Evolutionary conservation across 2,329 filamentous ascomycete species (phyloP), one percentile per base, ranked within the genome.

Genomic region (Aspergillus sp.): DNA sequence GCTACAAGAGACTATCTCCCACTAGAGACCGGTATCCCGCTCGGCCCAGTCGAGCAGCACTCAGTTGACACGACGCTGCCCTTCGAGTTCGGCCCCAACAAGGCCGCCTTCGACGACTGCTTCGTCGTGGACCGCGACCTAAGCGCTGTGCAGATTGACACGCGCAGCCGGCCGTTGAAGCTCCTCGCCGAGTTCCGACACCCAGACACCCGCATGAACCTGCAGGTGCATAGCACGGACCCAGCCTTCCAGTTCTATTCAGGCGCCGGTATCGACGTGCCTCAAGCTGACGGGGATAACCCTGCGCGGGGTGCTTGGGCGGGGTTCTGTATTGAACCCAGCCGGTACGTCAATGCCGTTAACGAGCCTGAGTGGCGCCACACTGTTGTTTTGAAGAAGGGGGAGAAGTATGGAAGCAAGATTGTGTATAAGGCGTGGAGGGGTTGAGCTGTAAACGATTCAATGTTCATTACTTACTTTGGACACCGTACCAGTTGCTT

Each of bases 171-270:
- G 56, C 84, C 89, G 1, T 80, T 96, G 40, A 82, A 80, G 57
- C 86, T 84, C 58, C 84, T 93, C 46, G 85, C 90, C 46, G 79
- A 84, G 23, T 90, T 95, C 58, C 84, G 84, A 73, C 91, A 97
- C 73, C 85, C 91, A 6, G 80, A 80, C 50, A 89, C 87, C 27
- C 85, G 86, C 62, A 82, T 97, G 64, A 89, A 96, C 72, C 85
- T 98, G 50, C 90, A 97, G 75, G 89, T 96, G 6, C 80, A 86
- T 68, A 95, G 90, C 79, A 98, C 93, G 0, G 93, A 98, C 80
- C 95, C 95, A 0, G 90, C 91, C 0, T 98, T 97, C 81, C 93
- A 98, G 75, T 96, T 97, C 78, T 98, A 98, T 77, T 96, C 92
- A 0, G 95, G 93, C 63, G 88, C 90, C 70, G 88, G 87, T 70